These are phyloP conservation scores for Citropsis articulata DNA, from an alignment of 345 rosid species.

Conservation along the genomic window DNA sequence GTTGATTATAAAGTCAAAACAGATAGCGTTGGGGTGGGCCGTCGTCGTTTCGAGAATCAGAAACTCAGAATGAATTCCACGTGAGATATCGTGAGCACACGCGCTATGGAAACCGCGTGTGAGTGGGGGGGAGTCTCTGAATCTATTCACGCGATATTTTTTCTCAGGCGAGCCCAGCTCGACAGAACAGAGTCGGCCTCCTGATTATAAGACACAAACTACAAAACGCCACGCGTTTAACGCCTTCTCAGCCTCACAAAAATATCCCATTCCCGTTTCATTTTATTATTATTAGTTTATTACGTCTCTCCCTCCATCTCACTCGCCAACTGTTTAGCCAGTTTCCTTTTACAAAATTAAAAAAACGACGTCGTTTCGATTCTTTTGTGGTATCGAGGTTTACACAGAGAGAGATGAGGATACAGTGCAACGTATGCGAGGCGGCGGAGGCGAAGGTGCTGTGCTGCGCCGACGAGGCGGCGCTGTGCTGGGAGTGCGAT, in stretches of 20 bases:
- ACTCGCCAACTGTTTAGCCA: too few species aligned
- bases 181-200: conserved; percentile 15
- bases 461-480: conserved; percentile 99
- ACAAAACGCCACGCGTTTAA: conserved; percentile 16
- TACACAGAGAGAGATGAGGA: conserved; percentile 55
- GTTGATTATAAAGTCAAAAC: background rate
- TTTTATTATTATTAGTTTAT: too few species aligned
- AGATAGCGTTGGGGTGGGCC: background rate
- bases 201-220: conserved; percentile 1
- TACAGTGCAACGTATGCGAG: conserved; percentile 98
- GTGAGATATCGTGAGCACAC: background rate
- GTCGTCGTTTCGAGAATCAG: background rate
- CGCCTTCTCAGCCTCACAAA: conserved; percentile 5
- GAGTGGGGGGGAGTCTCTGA: background rate
- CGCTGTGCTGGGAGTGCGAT: conserved; percentile 87
- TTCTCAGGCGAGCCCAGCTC: background rate
- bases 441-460: conserved; percentile 87
- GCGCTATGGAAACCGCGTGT: background rate
- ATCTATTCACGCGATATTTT: conserved; percentile 1
- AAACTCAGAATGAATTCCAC: background rate
- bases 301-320: background rate
- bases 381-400: background rate
- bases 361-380: background rate
- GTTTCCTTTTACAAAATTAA: too few species aligned
- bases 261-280: background rate